phyloP scores from a whole-genome alignment of 495 filamentous ascomycete species.

The Terfezia claveryi region DNA sequence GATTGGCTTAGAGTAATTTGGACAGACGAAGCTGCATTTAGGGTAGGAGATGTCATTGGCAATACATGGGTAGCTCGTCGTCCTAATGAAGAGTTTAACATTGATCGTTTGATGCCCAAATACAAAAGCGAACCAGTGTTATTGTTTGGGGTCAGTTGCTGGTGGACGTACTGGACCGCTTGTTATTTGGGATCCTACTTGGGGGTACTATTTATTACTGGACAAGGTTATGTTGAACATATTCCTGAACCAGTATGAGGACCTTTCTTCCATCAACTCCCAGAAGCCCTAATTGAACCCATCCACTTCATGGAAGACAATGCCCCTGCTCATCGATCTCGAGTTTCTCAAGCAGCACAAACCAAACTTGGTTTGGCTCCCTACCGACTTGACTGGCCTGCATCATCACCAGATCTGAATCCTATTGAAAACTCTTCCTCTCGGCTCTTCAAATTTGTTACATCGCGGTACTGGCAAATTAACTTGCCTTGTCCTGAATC shows the following conservation, averaged over 20 bases:
- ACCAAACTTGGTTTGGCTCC: neutral
- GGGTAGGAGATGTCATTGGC: neutral
- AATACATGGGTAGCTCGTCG: neutral
- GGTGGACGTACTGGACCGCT: neutral
- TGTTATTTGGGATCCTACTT: neutral
- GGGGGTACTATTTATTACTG: neutral
- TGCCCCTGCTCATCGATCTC: neutral
- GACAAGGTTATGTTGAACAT: no score
- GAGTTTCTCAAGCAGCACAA: neutral
- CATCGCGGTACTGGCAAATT: no score
- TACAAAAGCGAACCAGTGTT: neutral
- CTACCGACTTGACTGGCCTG: neutral
- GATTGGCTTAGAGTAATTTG: slow-evolving; percentile 1
- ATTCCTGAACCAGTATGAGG: no score
- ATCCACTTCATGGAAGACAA: neutral
- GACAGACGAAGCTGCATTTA: slow-evolving; percentile 1
- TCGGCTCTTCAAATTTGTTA: no score
- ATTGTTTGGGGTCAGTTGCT: slow-evolving; percentile 1
- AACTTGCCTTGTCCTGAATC: no score
- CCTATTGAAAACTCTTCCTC: slow-evolving; percentile 1
- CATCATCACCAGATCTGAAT: slow-evolving; percentile 1
- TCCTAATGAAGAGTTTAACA: neutral
- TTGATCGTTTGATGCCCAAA: slow-evolving; percentile 1
- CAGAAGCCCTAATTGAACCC: neutral
- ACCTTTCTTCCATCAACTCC: neutral